Evolutionary conservation across 108 stramenopile species (phyloP), one percentile per base, ranked within the genome.

Genomic region (Epithemia pelagica): DNA sequence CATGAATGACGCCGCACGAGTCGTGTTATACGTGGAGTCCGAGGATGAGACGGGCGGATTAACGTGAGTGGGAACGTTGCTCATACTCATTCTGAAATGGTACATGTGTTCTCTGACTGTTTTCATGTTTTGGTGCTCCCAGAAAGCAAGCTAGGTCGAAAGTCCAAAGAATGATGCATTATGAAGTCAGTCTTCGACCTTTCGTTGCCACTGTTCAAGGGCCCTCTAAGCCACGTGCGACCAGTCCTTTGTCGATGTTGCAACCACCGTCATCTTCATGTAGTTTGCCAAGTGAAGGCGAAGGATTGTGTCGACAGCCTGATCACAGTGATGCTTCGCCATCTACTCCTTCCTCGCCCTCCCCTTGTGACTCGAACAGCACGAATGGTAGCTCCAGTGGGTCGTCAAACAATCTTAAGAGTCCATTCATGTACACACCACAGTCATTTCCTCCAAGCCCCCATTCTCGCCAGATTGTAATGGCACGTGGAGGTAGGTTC

Each of bases 391-490:
- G 37, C 37, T 46, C 71, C 69, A 0, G 71, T 74, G 77, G 73
- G 32, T 59, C 58, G 29, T 74, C 78, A 28, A 80, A 62, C n/a
- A 72, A 76, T 20, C 32, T 54, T 2, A 76, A 72, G 0, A 86
- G 83, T 53, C 81, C 90, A 0, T 95, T 96, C 77, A 96, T 97
- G 95, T 95, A 94, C 76, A 98, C 95, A 23, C 97, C 97, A 0
- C 91, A 96, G 59, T 92, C 91, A 3, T 98, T 98, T 77, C 97
- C 97, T 7, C 92, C 95, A 2, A 96, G 95, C 31, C 97, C 97
- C 28, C 76, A 83, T 1, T 92, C 92, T 24, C 76, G 97, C 10
- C 77, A 85, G 21, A 75, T 84, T 67, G 95, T 96, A 27, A 76
- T 98, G 82, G 93, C 87, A 32, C 68, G 86, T 31, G 81, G 90